Evolutionary conservation across 176 grass and related monocot species (phyloP), one percentile per base, ranked within the genome.

Genomic region (Oryza punctata): DNA sequence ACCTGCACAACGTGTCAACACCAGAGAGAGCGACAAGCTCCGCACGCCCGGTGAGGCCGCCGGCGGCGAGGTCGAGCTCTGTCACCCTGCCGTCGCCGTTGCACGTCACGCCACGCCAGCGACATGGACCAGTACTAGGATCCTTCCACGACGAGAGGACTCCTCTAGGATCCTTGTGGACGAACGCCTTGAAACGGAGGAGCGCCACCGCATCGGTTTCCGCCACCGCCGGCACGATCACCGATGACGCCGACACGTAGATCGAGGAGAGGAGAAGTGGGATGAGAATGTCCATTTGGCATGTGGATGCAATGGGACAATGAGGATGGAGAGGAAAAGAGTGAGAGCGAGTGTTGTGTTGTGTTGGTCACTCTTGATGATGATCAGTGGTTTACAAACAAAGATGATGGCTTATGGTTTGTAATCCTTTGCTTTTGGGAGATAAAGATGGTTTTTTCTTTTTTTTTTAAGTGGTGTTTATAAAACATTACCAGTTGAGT

Each of bases 91-190:
- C 84, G 10, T 80, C 76, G 47, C 21, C 82, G 84, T 82, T 57
- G 72, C 96, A 98, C 40, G 87, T 60, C 61, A 98, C 89, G 11
- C 96, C 96, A 37, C 83, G 79, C 96, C 96, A 98, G 57, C 33
- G 85, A 78, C 96, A 98, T 3, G 85, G 66, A 24, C 71, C 71
- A 35, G 28, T 29, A 21, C 43, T 41, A 3, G 5, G 19, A 5
- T 14, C 77, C 66, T 85, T 87, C 96, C 96, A 98, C 3, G 84
- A 90, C 1, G 89, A 88, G 12, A 98, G 82, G 13, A 84, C 82
- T 46, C 89, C 80, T 24, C 67, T 76, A 7, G 82, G 87, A 64
- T 98, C 93, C 67, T 75, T 78, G 45, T 25, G 30, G 60, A 95
- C 73, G 35, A 85, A 95, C 69, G 67, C 87, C 85, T 93, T 98